Percentiles rank a stretch among this genome's conserved stretches.
Conservation (phyloP, 1,284 basidiomycete species). For the Puccinia brachypodii region DNA sequence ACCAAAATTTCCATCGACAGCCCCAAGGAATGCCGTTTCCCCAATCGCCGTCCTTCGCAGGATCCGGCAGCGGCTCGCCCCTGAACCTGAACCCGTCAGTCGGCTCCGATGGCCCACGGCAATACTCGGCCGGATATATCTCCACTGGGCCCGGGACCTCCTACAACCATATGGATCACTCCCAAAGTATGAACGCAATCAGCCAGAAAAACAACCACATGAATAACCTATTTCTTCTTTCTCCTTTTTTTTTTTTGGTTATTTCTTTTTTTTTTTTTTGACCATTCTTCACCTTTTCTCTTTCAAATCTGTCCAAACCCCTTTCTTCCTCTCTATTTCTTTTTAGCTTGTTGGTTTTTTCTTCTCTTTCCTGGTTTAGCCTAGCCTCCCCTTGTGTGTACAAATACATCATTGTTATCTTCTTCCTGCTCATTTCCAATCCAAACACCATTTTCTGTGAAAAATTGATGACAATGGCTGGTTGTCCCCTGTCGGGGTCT, state of each 20-base stretch:
- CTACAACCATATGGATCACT: constrained; percentile 11
- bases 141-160: constrained; percentile 12
- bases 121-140: constrained; percentile 44
- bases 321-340: too few relatives aligned
- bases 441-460: too few relatives aligned
- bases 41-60: constrained; percentile 13
- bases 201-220: neutral
- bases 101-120: constrained; percentile 29
- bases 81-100: constrained; percentile 36
- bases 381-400: too few relatives aligned
- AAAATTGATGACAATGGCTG: too few relatives aligned
- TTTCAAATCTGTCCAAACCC: too few relatives aligned
- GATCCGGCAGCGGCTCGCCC: neutral
- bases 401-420: too few relatives aligned
- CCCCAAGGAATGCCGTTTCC: constrained; percentile 13
- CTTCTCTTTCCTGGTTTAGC: too few relatives aligned
- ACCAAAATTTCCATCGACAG: neutral
- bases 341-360: too few relatives aligned
- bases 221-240: too few relatives aligned
- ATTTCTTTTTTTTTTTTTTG: neutral
- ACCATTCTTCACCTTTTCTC: too few relatives aligned
- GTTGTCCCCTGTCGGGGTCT: too few relatives aligned
- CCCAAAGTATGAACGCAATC: constrained; percentile 20
- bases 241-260: neutral
- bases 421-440: too few relatives aligned